A percentile compares a stretch with the other conserved stretches of the same genome.
These are phyloP conservation scores for Pilasporangium apinafurcum DNA, from an alignment of 352 stramenopile genomes.

Conservation along the genomic window DNA sequence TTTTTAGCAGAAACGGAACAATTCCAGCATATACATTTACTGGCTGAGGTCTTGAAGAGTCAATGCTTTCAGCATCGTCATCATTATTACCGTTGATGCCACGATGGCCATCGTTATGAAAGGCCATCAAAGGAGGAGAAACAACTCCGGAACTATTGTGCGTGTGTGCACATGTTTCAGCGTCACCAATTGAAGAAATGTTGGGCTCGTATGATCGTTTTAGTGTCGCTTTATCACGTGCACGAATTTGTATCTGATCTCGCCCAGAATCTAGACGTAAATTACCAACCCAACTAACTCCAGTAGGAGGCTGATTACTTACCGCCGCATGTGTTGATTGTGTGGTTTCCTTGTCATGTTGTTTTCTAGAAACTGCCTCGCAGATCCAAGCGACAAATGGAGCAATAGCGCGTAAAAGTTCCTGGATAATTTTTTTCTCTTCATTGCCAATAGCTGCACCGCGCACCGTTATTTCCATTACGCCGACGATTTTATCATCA, in stretches of 20 bases:
- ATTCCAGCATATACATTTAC: neutral
- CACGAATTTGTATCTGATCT: too few relatives aligned
- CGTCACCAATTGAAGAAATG: too few relatives aligned
- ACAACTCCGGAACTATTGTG: neutral
- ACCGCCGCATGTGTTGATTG: too few relatives aligned
- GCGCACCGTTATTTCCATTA: slow-evolving; percentile 1
- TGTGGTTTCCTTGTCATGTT: too few relatives aligned
- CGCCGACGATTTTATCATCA: neutral
- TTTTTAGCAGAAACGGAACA: neutral
- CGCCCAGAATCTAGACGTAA: too few relatives aligned
- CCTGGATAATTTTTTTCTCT: neutral
- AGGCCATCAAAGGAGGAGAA: neutral
- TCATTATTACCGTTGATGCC: neutral
- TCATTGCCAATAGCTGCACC: neutral
- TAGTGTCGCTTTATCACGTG: too few relatives aligned
- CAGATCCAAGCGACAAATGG: neutral
- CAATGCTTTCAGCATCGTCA: neutral
- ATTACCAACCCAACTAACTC: too few relatives aligned
- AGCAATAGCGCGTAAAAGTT: slow-evolving; percentile 3
- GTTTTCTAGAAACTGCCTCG: too few relatives aligned
- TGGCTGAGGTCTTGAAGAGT: neutral
- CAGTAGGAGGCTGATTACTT: too few relatives aligned
- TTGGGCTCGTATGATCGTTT: too few relatives aligned
- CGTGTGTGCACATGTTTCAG: neutral
- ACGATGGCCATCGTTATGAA: neutral